Conservation (phyloP, 441 rosid species). For the Adansonia gregorii region DNA sequence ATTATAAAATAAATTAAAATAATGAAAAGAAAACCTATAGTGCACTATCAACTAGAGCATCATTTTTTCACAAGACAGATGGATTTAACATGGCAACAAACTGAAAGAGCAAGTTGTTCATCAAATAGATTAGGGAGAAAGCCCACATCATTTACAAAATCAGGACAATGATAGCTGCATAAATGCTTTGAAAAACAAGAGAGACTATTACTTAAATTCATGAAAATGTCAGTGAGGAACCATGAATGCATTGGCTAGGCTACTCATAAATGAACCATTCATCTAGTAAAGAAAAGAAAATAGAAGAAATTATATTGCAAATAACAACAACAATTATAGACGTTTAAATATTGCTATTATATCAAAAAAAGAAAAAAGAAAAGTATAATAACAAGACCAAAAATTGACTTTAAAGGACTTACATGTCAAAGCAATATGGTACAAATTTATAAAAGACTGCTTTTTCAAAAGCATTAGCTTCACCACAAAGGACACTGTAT, state of each 20-base stretch:
- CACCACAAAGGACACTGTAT: conserved; percentile 93
- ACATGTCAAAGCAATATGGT: background rate
- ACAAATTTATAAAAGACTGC: conserved; percentile 39
- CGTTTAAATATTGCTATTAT: background rate
- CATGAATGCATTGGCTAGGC: background rate
- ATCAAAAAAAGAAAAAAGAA: background rate
- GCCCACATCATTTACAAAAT: conserved; percentile 75
- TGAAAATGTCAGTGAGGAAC: background rate
- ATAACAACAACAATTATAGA: too few relatives aligned
- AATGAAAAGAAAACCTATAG: conserved; percentile 61
- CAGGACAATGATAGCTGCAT: conserved; percentile 23
- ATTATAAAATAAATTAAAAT: background rate
- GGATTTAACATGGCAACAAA: conserved; percentile 96
- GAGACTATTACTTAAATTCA: background rate
- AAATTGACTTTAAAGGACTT: background rate
- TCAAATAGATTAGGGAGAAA: conserved; percentile 94
- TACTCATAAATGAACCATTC: background rate
- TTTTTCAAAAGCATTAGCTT: conserved; percentile 92
- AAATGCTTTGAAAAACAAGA: conserved; percentile 11
- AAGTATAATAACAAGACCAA: background rate
- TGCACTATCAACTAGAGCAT: conserved; percentile 84
- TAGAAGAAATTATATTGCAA: background rate
- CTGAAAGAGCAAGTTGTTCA: conserved; percentile 90
- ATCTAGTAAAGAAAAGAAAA: conserved; percentile 18
- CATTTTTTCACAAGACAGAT: conserved; percentile 83